Base-by-base conservation (phyloP, 352 stramenopile genomes). In the Phytophthora rubi region DNA sequence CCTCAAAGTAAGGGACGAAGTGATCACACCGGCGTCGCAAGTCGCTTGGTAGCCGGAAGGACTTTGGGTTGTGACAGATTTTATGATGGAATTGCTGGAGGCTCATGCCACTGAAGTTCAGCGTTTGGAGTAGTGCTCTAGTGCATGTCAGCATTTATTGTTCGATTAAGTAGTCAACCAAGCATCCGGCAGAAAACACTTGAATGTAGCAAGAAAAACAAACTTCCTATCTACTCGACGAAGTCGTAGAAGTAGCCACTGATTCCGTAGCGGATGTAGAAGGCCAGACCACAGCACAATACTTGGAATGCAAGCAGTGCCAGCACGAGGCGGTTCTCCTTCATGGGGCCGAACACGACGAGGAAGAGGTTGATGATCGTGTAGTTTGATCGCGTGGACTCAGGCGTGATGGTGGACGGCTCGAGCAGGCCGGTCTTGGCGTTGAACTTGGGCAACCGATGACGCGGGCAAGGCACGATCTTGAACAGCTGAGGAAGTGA, bases 401-500 rank as follows among this genome's bases (percentile, higher is more conserved):
- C 77, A 58, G 86, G 95, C 26, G 84, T 85, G 72, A 99, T 97
- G 33, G 86, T 98, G 15, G 95, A 99, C 12, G 94, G 93, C 58
- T 98, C 85, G 42, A 99, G 87, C 28, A 97, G 73, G 6, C 89
- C 91, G n/a, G 92, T 98, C 58, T 90, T 81, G 5, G 91, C 69
- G 81, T 98, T 97, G 68, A 97, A 99, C 65, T 92, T 97, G 42
- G 98, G 98, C 44, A 99, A 79, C 21, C 98, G 90, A 71, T 99
- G 98, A 60, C 98, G 86, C n/a, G 98, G 98, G 75, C 98, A 99
- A 21, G 96, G 97, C 47, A 99, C 86, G 52, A 99, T 75, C 74
- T 98, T 98, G 80, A 99, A 98, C 4, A 99, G 80, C 81, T 99
- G 98, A 32, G 98, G 98, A 35, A 98, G 61, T 35, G 95, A 99